Percentiles rank a stretch among this genome's conserved stretches.
Conservation (phyloP, 495 filamentous ascomycete species). For the Penicillium subrubescens region DNA sequence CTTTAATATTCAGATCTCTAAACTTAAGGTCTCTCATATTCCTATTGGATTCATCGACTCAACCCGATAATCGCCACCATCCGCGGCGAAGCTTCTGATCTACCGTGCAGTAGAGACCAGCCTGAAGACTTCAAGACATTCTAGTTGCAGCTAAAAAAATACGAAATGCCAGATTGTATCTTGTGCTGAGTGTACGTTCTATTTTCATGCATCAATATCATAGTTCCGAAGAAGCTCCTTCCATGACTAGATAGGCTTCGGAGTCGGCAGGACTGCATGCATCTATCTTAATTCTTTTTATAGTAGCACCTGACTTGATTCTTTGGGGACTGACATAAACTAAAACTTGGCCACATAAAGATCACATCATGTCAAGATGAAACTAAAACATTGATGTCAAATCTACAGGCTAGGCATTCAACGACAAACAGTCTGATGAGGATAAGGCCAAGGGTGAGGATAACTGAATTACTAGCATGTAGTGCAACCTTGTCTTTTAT, state of each 20-base stretch:
- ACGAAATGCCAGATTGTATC: background rate
- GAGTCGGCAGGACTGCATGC: background rate
- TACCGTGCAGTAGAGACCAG: background rate
- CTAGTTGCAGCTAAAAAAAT: slow-evolving; percentile 11
- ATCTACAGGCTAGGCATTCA: background rate
- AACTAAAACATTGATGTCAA: background rate
- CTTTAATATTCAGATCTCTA: background rate
- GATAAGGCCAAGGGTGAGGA: background rate
- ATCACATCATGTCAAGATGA: background rate
- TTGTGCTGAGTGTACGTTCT: slow-evolving; percentile 4
- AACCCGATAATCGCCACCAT: background rate
- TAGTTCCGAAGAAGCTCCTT: background rate
- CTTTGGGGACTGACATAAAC: background rate
- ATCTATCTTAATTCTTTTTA: background rate
- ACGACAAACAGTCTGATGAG: background rate
- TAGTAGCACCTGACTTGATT: background rate
- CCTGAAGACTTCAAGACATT: slow-evolving; percentile 12
- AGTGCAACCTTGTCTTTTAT: background rate
- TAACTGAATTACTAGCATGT: background rate
- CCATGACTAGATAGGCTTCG: background rate
- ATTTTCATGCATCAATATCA: background rate
- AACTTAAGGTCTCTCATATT: background rate
- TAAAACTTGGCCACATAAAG: background rate
- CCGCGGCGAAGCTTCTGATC: background rate
- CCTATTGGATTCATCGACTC: background rate